Base-by-base conservation (phyloP, 192 early-diverging fungal genomes). In the Borealophlyctis nickersoniae region DNA sequence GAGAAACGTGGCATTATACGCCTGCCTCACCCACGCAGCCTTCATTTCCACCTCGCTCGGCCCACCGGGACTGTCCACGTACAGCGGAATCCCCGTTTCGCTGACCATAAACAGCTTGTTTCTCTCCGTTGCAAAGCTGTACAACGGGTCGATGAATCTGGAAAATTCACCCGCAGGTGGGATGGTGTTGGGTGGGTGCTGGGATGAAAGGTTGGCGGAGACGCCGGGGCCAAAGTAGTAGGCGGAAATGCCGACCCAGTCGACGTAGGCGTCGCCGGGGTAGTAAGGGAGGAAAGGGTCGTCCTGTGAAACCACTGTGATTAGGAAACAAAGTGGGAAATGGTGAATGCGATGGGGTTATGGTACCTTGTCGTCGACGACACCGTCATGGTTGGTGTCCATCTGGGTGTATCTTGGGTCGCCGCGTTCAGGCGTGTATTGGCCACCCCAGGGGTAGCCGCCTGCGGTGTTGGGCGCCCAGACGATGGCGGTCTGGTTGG, bases 261-360 rank as follows among this genome's bases (percentile, higher is more conserved):
- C 79, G 2, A 81, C 79, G 36, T 56, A 77, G 24, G 57, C 73
- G 34, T 70, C 65, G 11, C 79, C 79, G 3, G 79, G 79, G 49
- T 67, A 81, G 65, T 74, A 81, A 4, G 79, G 79, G 2, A 62
- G 32, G 39, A 73, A 81, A 3, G 79, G 79, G 56, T 81, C 79
- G 58, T 81, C 79, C 60, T 58, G 49, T 2, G 23, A 36, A 34
- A n/a, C n/a, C n/a, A n/a, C 19, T 45, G 53, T 34, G 16, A 34
- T 49, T 14, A 67, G 45, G 30, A 16, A 26, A 24, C 52, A 45
- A 19, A 13, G 39, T 7, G 39, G 39, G 39, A 13, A 45, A 19
- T 45, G 39, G 19, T 45, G 39, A 19, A 19, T 7, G 7, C 9
- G 39, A 19, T 7, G 19, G 39, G 39, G 7, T 13, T 45, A 19